Base-by-base conservation (phyloP, 2,329 filamentous ascomycete genomes). In the Colletotrichum horii region DNA sequence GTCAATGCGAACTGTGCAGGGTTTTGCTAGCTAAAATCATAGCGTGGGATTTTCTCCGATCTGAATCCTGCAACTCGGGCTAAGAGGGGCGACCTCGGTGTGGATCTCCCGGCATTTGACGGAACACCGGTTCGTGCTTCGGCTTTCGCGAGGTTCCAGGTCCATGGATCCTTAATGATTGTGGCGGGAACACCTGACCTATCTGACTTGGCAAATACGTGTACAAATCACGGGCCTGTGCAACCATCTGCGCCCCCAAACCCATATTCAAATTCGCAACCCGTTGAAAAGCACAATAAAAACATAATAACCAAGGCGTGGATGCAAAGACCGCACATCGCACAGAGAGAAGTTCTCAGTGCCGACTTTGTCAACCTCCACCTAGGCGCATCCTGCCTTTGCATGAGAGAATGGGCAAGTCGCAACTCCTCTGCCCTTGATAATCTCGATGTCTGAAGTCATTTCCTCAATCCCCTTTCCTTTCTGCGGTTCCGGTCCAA, bases 401-500 rank as follows among this genome's bases (percentile, higher is more conserved):
- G 71, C 66, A n/a, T 71, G 48, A 11, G 72, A 71, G 26, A 75
- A 71, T 16, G 68, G 68, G 22, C 72, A 75, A 4, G 60, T 71
- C 12, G 55, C 66, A 19, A 62, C 66, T 7, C 58, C 66, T 19
- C 52, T 61, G 7, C 66, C 71, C 32, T 52, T 74, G 34, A 76
- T 62, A 11, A 28, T 43, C 32, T 76, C 52, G 8, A 66, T 56
- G 22, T 70, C 38, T 15, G 48, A 14, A 15, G 70, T 60, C 77
- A 79, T 79, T 36, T 78, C 76, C 7, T 66, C 43, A 6, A 22
- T 6, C 2, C 80, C 80, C 65, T 80, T 80, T 1, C 78, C 79
- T 8, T 66, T 67, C 22, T 79, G 68, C 15, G 72, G 76, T 38
- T 78, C 72, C 7, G 80, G 79, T 2, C 80, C 80, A 34, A 82